Base-by-base conservation (phyloP, 2,329 filamentous ascomycete genomes). In the Ophiostoma montium region DNA sequence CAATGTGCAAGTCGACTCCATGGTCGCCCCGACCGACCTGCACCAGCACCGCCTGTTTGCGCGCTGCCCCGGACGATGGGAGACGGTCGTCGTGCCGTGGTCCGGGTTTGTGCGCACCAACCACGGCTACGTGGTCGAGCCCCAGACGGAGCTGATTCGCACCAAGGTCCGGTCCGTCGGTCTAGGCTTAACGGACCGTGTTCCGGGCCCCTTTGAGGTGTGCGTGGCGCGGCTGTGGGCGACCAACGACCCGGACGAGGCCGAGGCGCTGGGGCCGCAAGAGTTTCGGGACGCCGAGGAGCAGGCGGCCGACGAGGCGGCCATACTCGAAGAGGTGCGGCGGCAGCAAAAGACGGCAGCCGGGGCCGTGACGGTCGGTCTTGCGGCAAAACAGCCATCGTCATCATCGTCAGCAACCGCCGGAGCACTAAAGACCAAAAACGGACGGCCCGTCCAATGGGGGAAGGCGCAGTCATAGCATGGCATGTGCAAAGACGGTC, bases 21-120 rank as follows among this genome's bases (percentile, higher is more conserved):
- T 98, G 49, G 86, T 95, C 44, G 55, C 55, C 30, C 85, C 87
- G 11, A 90, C 88, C n/a, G 92, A 98, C 63, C 72, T 98, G 54
- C 92, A 96, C 64, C 92, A 98, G 63, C 92, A 98, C 65, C 74
- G 92, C 46, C 67, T 98, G 5, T 94, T 87, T 57, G 75, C 83
- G 9, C 82, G 81, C 59, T 76, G 78, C 9, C 81, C 85, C 0
- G 88, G 88, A 1, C 75, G 89, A 59, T 98, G 92, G 92, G 90
- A 98, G 71, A 95, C 92, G 2, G 76, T 95, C n/a, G 65, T 94
- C 43, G 83, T 98, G 55, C 84, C 84, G 54, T 92, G 89, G 75
- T 83, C 82, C 57, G 87, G 94, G 56, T 96, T 98, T 66, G 90
- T 98, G 52, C 75, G 92, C 54, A 98, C 92, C 13, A 96, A 95